These are phyloP conservation scores for Heterobasidion occidentale DNA, from an alignment of 1,284 basidiomycete species.

Conservation along the genomic window DNA sequence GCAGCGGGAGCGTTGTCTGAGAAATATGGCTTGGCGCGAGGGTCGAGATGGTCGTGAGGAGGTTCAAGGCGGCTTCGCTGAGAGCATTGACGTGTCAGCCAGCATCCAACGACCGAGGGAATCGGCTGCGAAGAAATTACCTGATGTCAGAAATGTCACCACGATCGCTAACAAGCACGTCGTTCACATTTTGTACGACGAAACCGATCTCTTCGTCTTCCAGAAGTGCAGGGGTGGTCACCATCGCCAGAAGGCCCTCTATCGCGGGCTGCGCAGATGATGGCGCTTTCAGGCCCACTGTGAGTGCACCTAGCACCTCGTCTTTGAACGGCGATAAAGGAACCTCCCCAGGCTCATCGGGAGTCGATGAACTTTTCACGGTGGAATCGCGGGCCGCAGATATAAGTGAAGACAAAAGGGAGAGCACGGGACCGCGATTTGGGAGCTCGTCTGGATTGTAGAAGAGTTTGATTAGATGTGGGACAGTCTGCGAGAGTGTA, in stretches of 20 bases:
- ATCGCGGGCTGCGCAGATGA: conserved; percentile 54
- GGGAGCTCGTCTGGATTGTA: conserved; percentile 70
- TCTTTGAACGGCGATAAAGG: conserved; percentile 67
- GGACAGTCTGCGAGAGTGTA: conserved; percentile 55
- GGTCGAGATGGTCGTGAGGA: conserved; percentile 64
- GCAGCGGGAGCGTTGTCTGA: conserved; percentile 71
- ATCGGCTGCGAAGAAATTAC: conserved; percentile 22
- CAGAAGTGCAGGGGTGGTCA: conserved; percentile 58
- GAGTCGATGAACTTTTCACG: conserved; percentile 12
- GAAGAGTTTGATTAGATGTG: conserved; percentile 72
- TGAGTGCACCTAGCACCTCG: conserved; percentile 61
- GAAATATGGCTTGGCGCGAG: conserved; percentile 62
- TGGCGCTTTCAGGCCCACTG: conserved; percentile 50
- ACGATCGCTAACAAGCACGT: conserved; percentile 51
- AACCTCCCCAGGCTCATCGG: conserved; percentile 19
- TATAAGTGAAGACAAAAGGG: conserved; percentile 53
- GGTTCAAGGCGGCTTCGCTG: conserved; percentile 63
- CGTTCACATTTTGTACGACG: conserved; percentile 71
- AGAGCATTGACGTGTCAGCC: conserved; percentile 1
- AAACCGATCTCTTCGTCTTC: conserved; percentile 71
- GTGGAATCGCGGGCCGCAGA: conserved; percentile 40
- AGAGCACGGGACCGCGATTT: conserved; percentile 66
- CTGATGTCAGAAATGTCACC: conserved; percentile 52
- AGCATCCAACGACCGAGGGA: background rate
- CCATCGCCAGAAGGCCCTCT: conserved; percentile 52